Base-by-base conservation (phyloP, 352 stramenopile genomes). In the Pythium phragmiticola region DNA sequence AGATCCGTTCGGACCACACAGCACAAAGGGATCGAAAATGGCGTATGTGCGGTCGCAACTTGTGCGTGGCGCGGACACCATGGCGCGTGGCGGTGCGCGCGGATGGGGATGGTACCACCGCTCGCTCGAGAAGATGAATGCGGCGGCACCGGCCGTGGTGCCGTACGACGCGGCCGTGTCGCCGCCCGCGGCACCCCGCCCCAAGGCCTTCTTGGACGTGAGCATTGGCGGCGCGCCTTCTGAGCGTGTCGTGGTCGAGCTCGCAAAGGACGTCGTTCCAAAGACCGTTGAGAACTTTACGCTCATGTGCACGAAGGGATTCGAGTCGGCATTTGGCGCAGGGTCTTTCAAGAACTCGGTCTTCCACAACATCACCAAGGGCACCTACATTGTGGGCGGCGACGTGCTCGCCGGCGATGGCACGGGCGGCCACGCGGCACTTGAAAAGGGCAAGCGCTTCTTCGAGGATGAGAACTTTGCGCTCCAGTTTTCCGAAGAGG, bases 381-480 rank as follows among this genome's bases (percentile, higher is more conserved):
- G 82, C 57, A 69, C 76, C 57, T 93, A 92, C 69, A 41, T 93
- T 41, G 72, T 90, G 23, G 82, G 79, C 23, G 86, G 86, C 33
- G 86, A 95, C 66, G 75, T 95, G 30, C 65, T 92, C n/a, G 58
- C 66, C 39, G 84, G 84, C 59, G 77, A 91, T 61, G 86, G 86
- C 55, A 91, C 81, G 50, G 86, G 86, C 55, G 83, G 82, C 62
- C 82, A 92, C 62, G 82, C 86, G n/a, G 84, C 84, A 19, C 70
- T 93, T 36, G 69, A 87, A 63, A 58, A 80, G 13, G 81, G 82
- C 67, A 66, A 87, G 65, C 80, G 81, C 34, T 91, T 79, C 72
- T 95, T 95, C 67, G 75, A 90, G 49, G 86, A 95, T 64, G 86
- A 95, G 73, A 95, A 95, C 70, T 95, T 89, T 61, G 84, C 82